Evolutionary conservation across 306 rosid species (phyloP), one percentile per base, ranked within the genome.

Genomic region (Pachyrhizus erosus): DNA sequence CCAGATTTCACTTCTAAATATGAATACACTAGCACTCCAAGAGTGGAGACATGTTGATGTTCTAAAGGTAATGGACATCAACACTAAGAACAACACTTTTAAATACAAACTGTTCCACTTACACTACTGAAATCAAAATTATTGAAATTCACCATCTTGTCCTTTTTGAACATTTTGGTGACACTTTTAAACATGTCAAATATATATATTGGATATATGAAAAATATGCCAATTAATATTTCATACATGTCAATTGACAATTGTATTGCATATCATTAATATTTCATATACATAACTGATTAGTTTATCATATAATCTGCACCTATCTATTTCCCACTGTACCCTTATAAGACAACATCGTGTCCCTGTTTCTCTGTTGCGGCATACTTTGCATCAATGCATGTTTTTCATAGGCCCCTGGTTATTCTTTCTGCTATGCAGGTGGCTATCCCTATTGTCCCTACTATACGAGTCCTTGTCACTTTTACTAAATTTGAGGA

Each of bases 401-500:
- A 40, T 45, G 31, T 27, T 62, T 86, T 84, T 78, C 54, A 74
- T 66, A 60, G n/a, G 49, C 70, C 70, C 58, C 26, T 76, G 75
- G 69, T 64, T 73, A 76, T 84, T 70, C 24, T 62, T 75, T 24
- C 42, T 82, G 62, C 67, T 45, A 45, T 81, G 65, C 91, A 96
- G 99, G 92, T 96, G 79, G 99, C 99, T 75, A 96, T 96, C 40
- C 99, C 99, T 10, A 88, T 96, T 49, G 98, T 96, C 80, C 99
- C 99, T 42, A 96, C 98, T 0, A 89, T 96, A 78, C 84, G 98
- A 66, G 99, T 96, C 80, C 89, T 96, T 45, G 87, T 96, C 64
- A 96, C 99, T 20, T 96, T 96, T 72, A 96, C 97, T 21, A 96
- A 92, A 86, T 96, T 96, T 77, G 98, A 96, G 90, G 99, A 96